Percentiles rank a stretch among this genome's conserved stretches.
phyloP scores from a whole-genome alignment of 345 rosid genomes.

The Geranium rotundifolium region DNA sequence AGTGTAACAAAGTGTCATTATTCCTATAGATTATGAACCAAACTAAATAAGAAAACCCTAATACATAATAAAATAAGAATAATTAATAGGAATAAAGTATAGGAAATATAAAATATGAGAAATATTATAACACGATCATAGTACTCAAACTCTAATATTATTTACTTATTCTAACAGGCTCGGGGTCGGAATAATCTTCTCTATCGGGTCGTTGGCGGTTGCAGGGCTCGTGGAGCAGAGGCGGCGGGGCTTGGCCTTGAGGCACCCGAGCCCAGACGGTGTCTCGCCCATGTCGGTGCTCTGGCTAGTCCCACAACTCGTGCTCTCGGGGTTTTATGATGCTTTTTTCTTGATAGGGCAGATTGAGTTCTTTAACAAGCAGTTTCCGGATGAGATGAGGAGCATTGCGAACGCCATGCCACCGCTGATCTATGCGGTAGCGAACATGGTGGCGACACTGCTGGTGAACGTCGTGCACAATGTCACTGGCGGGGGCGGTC shows the following conservation, averaged over 20 bases:
- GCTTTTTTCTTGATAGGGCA: constrained; percentile 20
- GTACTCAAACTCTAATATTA: too few species aligned
- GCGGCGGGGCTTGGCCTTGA: constrained; percentile 31
- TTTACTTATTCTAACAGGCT: too few species aligned
- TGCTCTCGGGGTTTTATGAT: constrained; percentile 22
- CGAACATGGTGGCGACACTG: constrained; percentile 13
- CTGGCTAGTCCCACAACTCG: constrained; percentile 32
- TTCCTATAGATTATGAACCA: too few species aligned
- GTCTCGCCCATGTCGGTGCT: constrained; percentile 19
- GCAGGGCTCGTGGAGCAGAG: constrained; percentile 35
- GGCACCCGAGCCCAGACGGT: constrained; percentile 23
- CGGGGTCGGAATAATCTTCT: constrained; percentile 35
- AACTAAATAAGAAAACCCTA: too few species aligned
- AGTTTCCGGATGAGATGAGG: constrained; percentile 36
- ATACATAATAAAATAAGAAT: too few species aligned
- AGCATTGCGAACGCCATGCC: constrained; percentile 23
- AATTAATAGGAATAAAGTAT: too few species aligned
- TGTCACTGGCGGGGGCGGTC: constrained; percentile 5
- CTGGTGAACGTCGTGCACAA: constrained; percentile 10
- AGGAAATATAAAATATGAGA: too few species aligned
- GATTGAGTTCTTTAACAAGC: constrained; percentile 29
- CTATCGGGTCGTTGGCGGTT: constrained; percentile 26
- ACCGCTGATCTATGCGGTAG: constrained; percentile 9
- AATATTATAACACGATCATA: too few species aligned
- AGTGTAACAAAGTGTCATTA: too few species aligned